These are phyloP conservation scores for Phytophthora sojae DNA, from an alignment of 352 stramenopile genomes.

Conservation along the genomic window DNA sequence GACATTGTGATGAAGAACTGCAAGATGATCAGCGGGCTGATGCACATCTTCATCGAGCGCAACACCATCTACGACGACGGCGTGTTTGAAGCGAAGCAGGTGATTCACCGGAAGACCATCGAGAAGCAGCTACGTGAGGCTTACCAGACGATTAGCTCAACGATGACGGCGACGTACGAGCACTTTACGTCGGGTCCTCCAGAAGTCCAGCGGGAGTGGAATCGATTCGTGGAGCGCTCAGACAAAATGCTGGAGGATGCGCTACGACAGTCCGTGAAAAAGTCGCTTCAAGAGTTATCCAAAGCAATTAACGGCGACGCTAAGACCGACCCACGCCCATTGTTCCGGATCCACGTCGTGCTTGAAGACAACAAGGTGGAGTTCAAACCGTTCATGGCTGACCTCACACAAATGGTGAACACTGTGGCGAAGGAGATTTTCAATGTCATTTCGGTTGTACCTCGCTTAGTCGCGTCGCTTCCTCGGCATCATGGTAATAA, in stretches of 20 bases:
- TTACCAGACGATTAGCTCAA: constrained; percentile 88
- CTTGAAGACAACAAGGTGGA: constrained; percentile 94
- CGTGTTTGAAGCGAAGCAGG: constrained; percentile 93
- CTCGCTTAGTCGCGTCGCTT: constrained; percentile 77
- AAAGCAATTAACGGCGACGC: constrained; percentile 95
- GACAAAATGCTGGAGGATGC: constrained; percentile 93
- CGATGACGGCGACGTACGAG: constrained; percentile 92
- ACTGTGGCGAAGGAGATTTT: constrained; percentile 96
- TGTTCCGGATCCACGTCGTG: constrained; percentile 95
- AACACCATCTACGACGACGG: constrained; percentile 95
- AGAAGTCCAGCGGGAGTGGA: constrained; percentile 94
- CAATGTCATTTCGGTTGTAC: constrained; percentile 92
- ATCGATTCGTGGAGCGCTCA: constrained; percentile 88
- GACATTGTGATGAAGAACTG: constrained; percentile 89
- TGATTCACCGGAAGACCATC: constrained; percentile 87
- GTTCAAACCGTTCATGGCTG: constrained; percentile 94
- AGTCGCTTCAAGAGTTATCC: constrained; percentile 94
- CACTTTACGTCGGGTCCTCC: constrained; percentile 91
- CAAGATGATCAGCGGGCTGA: constrained; percentile 88
- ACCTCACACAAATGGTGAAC: constrained; percentile 96
- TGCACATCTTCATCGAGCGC: constrained; percentile 94
- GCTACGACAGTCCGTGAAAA: constrained; percentile 93
- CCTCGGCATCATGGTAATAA: constrained; percentile 30
- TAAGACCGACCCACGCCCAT: constrained; percentile 90
- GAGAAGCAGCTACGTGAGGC: constrained; percentile 79